Conservation (phyloP, 1,139 yeast genomes). For the Debaryomycetaceae sp. region DNA sequence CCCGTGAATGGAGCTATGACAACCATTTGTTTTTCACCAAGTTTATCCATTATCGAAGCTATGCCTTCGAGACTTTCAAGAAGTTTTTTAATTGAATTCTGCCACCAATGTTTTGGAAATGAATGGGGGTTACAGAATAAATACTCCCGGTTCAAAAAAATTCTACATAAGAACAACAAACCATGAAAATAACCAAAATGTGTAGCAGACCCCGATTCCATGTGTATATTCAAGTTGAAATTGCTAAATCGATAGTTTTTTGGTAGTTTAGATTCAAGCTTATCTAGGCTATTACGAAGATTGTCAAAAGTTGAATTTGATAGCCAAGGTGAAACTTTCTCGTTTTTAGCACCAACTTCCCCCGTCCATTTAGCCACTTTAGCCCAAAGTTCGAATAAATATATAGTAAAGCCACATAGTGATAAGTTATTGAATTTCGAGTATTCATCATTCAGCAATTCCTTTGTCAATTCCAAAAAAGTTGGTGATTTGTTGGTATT, state of each 20-base stretch:
- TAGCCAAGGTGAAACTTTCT: slow-evolving; percentile 27
- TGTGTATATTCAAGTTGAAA: slow-evolving; percentile 28
- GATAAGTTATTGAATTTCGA: slow-evolving; percentile 11
- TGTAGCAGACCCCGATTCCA: slow-evolving; percentile 29
- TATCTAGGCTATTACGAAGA: slow-evolving; percentile 18
- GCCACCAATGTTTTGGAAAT: slow-evolving; percentile 31
- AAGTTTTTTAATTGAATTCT: slow-evolving; percentile 16
- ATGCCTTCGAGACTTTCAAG: slow-evolving; percentile 22
- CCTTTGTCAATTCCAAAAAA: slow-evolving; percentile 11
- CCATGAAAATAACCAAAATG: slow-evolving; percentile 37
- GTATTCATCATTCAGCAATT: slow-evolving; percentile 9
- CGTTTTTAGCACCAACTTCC: slow-evolving; percentile 25
- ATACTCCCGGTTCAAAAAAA: slow-evolving; percentile 33
- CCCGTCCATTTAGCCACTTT: slow-evolving; percentile 34
- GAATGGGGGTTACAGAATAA: slow-evolving; percentile 28
- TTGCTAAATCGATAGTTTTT: slow-evolving; percentile 18
- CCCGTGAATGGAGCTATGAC: slow-evolving; percentile 40
- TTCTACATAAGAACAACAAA: slow-evolving; percentile 26
- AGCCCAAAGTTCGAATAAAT: slow-evolving; percentile 32
- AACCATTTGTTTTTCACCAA: slow-evolving; percentile 26
- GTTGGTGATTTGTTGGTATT: slow-evolving; percentile 12
- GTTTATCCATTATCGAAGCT: slow-evolving; percentile 19
- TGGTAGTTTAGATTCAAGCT: slow-evolving; percentile 21
- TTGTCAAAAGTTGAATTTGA: slow-evolving; percentile 21
- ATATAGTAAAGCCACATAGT: slow-evolving; percentile 22